These are phyloP conservation scores for Ceratobasidium sp. DNA, from an alignment of 1,284 basidiomycete species.

Conservation along the genomic window DNA sequence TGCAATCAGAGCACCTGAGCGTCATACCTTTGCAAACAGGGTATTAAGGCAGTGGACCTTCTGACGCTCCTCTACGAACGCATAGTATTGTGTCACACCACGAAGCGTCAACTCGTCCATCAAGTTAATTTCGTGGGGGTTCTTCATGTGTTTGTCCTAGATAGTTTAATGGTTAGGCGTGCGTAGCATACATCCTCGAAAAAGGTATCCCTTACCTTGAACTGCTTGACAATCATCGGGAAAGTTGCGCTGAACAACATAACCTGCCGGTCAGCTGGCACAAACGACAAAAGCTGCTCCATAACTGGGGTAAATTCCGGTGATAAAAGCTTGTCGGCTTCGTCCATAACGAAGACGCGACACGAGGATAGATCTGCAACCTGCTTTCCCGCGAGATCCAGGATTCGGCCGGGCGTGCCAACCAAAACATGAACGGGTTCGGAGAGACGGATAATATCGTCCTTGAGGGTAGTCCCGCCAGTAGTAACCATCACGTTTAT, in stretches of 20 bases:
- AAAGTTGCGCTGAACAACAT: conserved; percentile 99
- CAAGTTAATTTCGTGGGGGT: conserved; percentile 97
- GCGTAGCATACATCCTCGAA: conserved; percentile 22
- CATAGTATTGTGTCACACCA: conserved; percentile 99
- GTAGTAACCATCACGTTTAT: conserved; percentile 99
- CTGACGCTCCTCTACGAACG: conserved; percentile 98
- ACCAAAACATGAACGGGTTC: conserved; percentile 96
- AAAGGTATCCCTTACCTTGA: conserved; percentile 72
- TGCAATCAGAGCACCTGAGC: conserved; percentile 7
- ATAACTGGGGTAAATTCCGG: conserved; percentile 99
- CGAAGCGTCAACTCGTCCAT: conserved; percentile 99
- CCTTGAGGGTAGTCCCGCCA: conserved; percentile 96
- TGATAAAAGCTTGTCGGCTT: conserved; percentile 97
- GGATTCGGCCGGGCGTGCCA: conserved; percentile 95
- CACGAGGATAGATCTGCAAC: conserved; percentile 96
- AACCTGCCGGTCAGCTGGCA: conserved; percentile 90
- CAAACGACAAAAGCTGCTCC: conserved; percentile 90
- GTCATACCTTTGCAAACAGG: conserved; percentile 88
- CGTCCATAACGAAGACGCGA: conserved; percentile 98
- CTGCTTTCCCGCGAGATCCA: conserved; percentile 93
- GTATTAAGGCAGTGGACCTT: conserved; percentile 99
- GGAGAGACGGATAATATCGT: conserved; percentile 93
- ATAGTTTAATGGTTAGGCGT: neutral
- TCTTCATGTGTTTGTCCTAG: conserved; percentile 97
- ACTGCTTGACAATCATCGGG: conserved; percentile 99